Base-by-base conservation (phyloP, 2,329 filamentous ascomycete species). In the Colletotrichum truncatum region DNA sequence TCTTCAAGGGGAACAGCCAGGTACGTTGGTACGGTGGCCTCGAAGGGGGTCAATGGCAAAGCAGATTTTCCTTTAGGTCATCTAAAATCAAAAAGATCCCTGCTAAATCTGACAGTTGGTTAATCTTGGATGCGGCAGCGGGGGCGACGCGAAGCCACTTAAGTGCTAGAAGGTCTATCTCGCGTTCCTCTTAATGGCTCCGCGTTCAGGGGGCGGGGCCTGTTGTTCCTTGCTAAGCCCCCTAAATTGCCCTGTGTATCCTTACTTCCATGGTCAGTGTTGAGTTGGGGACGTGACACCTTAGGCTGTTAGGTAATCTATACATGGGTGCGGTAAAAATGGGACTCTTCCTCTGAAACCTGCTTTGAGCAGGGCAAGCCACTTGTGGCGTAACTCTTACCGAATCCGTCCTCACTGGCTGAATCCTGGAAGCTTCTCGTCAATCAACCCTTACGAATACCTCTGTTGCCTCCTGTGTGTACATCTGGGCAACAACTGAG, bases 71-170 rank as follows among this genome's bases (percentile, higher is more conserved):
- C 45, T 51, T 62, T 38, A 65, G 41, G 57, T 46, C 57, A 55
- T 56, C 49, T 53, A 48, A 62, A 62, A 30, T 10, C 41, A 46
- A 56, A 49, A 63, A 14, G 10, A 66, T 38, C 63, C 63, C 63
- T 66, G 57, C 57, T 51, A 18, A 38, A 56, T 46, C 41, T 65
- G 63, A 28, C 51, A 66, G 49, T 56, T 51, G 62, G 63, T 43
- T 66, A 66, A 66, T 66, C 51, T 66, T 63, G 63, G 58, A 21
- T 51, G 49, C 49, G 51, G 57, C 51, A 45, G 57, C 63, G 63
- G 57, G 62, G 49, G 56, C 49, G 43, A 51, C 57, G 49, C 26
- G 43, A 65, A 34, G 25, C 63, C 58, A 62, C 57, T 65, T 49
- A 21, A 55, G 45, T 55, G 56, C 49, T 51, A 57, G 30, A 53